Percentiles rank a stretch among this genome's conserved stretches.
Evolutionary conservation across 2,329 filamentous ascomycete species (phyloP).

Genomic region (Venturia pyrina): DNA sequence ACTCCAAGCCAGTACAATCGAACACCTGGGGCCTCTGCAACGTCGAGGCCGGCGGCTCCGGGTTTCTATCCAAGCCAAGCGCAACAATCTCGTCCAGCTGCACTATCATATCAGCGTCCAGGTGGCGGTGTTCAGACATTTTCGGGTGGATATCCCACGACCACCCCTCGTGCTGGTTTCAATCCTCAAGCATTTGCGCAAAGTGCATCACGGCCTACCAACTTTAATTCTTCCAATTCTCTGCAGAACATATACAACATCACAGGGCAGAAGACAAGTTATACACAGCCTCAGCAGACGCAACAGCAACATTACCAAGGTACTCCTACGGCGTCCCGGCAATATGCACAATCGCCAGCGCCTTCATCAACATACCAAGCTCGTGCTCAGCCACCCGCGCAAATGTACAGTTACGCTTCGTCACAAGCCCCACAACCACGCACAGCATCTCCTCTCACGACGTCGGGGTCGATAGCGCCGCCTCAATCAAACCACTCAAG

Average conservation of each 20-base stretch:
- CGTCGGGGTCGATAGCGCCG: not conserved
- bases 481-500: not conserved
- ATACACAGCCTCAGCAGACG: not conserved
- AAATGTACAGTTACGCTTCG: conserved; percentile 6
- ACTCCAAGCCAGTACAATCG: conserved; percentile 10
- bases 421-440: conserved; percentile 3
- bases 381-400: not conserved
- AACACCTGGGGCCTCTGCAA: not conserved
- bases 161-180: not conserved
- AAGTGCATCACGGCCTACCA: not conserved
- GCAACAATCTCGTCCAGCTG: conserved; percentile 4
- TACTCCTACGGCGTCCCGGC: not conserved
- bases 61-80: conserved; percentile 1
- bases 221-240: not conserved
- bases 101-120: conserved; percentile 7
- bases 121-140: conserved; percentile 8
- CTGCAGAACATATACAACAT: conserved; percentile 3
- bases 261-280: conserved; percentile 7
- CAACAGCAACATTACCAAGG: conserved; percentile 4
- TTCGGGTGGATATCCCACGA: conserved; percentile 4
- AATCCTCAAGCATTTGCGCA: not conserved
- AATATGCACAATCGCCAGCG: not conserved
- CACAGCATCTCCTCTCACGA: not conserved
- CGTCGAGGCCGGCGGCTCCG: not conserved
- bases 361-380: not conserved